Evolutionary conservation across 1,284 basidiomycete genomes (phyloP).

Genomic region (Gymnopus androsaceus): DNA sequence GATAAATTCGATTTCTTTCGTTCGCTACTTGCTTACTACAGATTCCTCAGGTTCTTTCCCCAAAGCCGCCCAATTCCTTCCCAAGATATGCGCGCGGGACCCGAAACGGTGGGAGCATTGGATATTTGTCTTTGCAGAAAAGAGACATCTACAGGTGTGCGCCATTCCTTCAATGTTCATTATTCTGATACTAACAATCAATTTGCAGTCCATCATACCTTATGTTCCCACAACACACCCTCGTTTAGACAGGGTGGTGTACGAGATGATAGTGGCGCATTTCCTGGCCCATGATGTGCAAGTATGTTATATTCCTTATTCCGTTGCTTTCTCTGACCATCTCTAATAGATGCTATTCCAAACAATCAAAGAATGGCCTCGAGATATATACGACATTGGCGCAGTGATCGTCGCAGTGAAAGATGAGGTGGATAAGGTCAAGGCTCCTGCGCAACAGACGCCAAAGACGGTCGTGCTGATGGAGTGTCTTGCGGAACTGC

Average conservation of each 20-base stretch:
- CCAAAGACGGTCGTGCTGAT: constrained; percentile 66
- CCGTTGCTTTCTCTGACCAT: not conserved
- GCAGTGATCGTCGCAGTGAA: constrained; percentile 89
- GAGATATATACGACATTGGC: constrained; percentile 85
- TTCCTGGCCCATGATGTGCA: constrained; percentile 79
- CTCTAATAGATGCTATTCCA: constrained; percentile 76
- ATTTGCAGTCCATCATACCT: constrained; percentile 78
- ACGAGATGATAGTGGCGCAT: constrained; percentile 93
- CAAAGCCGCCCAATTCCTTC: constrained; percentile 85
- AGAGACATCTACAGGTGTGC: constrained; percentile 75
- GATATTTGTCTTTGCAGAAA: constrained; percentile 91
- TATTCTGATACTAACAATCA: not conserved
- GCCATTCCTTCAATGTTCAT: not conserved
- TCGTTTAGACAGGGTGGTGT: constrained; percentile 81
- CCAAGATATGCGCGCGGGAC: constrained; percentile 84
- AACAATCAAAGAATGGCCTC: constrained; percentile 89
- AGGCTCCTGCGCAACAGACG: constrained; percentile 48
- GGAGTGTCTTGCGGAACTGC: constrained; percentile 93
- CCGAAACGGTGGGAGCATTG: constrained; percentile 90
- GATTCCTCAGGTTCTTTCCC: constrained; percentile 66
- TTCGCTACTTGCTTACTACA: not conserved
- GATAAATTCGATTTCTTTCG: constrained; percentile 20
- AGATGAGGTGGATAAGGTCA: constrained; percentile 72
- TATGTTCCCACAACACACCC: constrained; percentile 85
- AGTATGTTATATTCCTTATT: constrained; percentile 41